Percentiles rank a stretch among this genome's conserved stretches.
These are phyloP conservation scores for Parastagonospora nodorum DNA, from an alignment of 2,329 filamentous ascomycete genomes.

Conservation along the genomic window DNA sequence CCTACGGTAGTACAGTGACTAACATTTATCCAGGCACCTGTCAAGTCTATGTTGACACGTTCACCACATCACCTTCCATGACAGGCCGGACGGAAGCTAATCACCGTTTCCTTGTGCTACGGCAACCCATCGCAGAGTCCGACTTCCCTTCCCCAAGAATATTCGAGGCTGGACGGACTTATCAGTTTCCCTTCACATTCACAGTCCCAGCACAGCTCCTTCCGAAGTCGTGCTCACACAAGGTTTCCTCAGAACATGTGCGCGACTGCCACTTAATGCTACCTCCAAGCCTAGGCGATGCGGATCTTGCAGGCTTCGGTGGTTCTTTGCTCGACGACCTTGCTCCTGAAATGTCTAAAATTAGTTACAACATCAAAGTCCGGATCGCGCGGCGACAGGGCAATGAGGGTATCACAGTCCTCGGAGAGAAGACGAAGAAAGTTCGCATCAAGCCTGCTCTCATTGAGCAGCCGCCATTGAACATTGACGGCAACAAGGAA, in stretches of 20 bases:
- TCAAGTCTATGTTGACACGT: constrained; percentile 60
- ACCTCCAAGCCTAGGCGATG: constrained; percentile 66
- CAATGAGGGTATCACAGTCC: constrained; percentile 46
- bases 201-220: constrained; percentile 65
- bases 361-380: constrained; percentile 61
- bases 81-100: constrained; percentile 60
- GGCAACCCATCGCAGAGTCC: constrained; percentile 61
- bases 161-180: constrained; percentile 59
- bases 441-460: constrained; percentile 64
- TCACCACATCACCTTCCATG: constrained; percentile 57
- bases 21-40: constrained; percentile 50
- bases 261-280: constrained; percentile 62
- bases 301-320: constrained; percentile 57
- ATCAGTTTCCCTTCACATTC: constrained; percentile 67
- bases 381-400: constrained; percentile 50
- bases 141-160: constrained; percentile 61
- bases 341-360: constrained; percentile 65
- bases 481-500: constrained; percentile 53
- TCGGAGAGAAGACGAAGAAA: constrained; percentile 60
- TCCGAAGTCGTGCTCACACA: constrained; percentile 63
- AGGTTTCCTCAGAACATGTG: constrained; percentile 56
- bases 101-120: constrained; percentile 66
- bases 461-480: constrained; percentile 65
- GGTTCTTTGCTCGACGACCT: constrained; percentile 63
- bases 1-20: constrained; percentile 6